These are phyloP conservation scores for Claviceps sp. DNA, from an alignment of 2,329 filamentous ascomycete species.

Conservation along the genomic window DNA sequence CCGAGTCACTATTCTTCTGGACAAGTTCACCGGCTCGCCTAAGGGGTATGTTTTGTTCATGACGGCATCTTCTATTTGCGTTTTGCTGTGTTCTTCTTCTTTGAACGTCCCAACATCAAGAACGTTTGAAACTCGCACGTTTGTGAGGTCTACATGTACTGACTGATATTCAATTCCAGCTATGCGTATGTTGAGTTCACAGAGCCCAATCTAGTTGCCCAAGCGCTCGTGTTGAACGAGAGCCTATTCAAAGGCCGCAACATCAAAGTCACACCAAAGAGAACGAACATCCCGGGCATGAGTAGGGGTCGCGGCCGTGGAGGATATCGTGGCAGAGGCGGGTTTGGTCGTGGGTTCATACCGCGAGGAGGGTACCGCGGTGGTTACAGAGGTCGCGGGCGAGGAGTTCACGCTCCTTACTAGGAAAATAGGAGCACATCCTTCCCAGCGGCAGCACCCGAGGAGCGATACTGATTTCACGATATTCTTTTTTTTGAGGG, in stretches of 20 bases:
- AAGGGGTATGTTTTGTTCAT: constrained; percentile 56
- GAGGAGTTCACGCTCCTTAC: constrained; percentile 49
- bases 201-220: constrained; percentile 82
- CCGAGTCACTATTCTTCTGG: constrained; percentile 88
- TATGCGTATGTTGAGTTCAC: constrained; percentile 99
- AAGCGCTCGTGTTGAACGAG: constrained; percentile 91
- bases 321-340: constrained; percentile 36
- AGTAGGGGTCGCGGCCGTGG: constrained; percentile 59
- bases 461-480: constrained; percentile 2
- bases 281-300: constrained; percentile 94
- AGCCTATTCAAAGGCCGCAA: constrained; percentile 90
- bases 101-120: neutral
- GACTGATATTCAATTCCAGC: constrained; percentile 30
- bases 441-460: constrained; percentile 9
- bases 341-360: constrained; percentile 40
- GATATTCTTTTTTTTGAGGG: neutral
- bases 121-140: no score
- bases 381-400: constrained; percentile 52
- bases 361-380: constrained; percentile 50
- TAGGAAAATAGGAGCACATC: constrained; percentile 29
- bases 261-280: constrained; percentile 89
- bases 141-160: neutral
- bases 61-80: no score
- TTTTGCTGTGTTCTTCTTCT: neutral
- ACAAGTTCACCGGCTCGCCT: constrained; percentile 98